Evolutionary conservation across 2,329 filamentous ascomycete genomes (phyloP), one percentile per base, ranked within the genome.

Genomic region (Fusarium domesticum): DNA sequence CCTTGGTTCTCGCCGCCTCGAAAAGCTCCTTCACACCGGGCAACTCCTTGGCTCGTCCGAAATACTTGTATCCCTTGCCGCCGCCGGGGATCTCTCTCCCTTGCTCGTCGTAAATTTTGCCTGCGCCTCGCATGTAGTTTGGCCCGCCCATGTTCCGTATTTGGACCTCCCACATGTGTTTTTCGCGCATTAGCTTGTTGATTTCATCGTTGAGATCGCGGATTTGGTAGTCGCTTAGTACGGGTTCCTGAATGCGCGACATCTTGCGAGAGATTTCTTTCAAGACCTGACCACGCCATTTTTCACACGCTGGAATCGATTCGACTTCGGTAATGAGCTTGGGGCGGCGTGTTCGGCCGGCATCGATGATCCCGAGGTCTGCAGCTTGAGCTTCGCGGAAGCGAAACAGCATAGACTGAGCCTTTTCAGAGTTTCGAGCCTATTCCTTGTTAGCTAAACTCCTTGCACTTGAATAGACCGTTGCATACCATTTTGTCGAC

Each of bases 361-460:
- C 87, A 74, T 97, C 92, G 70, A 98, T 88, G 69, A 97, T 96
- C 64, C 92, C 92, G 37, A 96, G 80, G 72, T 96, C 91, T 54
- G 90, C 89, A 56, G 92, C 92, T 80, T 97, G 93, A 60, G 92
- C 88, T 64, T 95, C 93, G 68, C 93, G 89, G 77, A 98, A 98
- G 77, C 93, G 92, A 76, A 96, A 98, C 70, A 98, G 92, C 92
- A 98, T 98, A 37, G 91, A 96, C 76, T 98, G 93, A 63, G 93
- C 92, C 71, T 97, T 98, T 79, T 97, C 92, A 35, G 89, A 92
- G 70, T 97, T 96, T 65, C 92, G 92, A 64, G 92, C 91, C 92
- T 90, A 58, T 0, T 0, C n/a, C n/a, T 18, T 18, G 47, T 59
- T 23, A 59, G 48, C 17, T 18, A 6, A 1, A 12, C 8, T 15